Base-by-base conservation (phyloP, 495 filamentous ascomycete species). In the Hyaloscypha hepaticicola region DNA sequence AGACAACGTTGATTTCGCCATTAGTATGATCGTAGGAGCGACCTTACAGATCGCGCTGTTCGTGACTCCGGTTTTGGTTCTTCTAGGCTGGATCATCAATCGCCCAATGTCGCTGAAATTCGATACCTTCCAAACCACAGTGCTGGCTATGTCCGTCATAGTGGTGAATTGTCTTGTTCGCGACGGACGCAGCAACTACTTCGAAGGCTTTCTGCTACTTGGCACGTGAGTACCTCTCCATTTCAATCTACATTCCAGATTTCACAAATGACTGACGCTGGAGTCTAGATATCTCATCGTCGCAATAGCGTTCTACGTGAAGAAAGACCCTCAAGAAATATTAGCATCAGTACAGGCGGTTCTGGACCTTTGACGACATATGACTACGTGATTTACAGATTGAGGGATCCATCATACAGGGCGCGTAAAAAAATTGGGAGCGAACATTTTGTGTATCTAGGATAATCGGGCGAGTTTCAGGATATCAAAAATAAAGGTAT, bases 1-100 rank as follows among this genome's bases (percentile, higher is more conserved):
- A 80, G 94, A 96, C 77, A 96, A 96, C 77, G 93, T 96, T 90
- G 90, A 96, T 78, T 79, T 96, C 25, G 88, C 92, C 0, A 94
- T 96, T 65, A 90, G 88, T 65, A 88, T 96, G 22, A 90, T 90
- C 6, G 86, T 96, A 24, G 92, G 92, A 14, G 88, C 84, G 53
- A 92, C 88, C 69, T 93, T 96, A 69, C 92, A 96, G 74, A 87
- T 88, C 78, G 72, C 75, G 1, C 64, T 81, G 8, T 77, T 81
- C 52, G 74, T 76, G 7, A 77, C 72, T 19, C 79, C 79, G 1
- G 72, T 80, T 49, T 62, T 79, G 51, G 76, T 79, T 11, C 72
- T 81, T 38, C 57, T 77, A 7, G 78, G 78, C 3, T 78, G 73
- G 78, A 69, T 73, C 22, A 72, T 80, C 27, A 71, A 67, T 12